A percentile compares a stretch with the other conserved stretches of the same genome.
These are phyloP conservation scores for Ceratobasidium sp. DNA, from an alignment of 1,284 basidiomycete genomes.

Conservation along the genomic window DNA sequence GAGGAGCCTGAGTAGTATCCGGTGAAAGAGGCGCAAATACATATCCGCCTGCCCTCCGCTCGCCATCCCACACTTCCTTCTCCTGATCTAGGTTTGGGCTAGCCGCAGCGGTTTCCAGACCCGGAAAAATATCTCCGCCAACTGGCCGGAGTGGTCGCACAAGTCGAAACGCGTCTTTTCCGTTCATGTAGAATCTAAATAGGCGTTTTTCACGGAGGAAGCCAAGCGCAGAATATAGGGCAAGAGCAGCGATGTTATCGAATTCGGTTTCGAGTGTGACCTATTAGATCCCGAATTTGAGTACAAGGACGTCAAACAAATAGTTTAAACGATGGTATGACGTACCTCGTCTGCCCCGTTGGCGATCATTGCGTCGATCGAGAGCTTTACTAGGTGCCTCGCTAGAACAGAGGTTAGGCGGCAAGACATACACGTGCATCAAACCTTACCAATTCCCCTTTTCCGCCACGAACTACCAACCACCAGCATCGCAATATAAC, in stretches of 20 bases:
- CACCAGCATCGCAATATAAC: conserved; percentile 98
- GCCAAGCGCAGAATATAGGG: conserved; percentile 90
- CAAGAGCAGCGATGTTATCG: conserved; percentile 88
- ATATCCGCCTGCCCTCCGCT: too few relatives aligned
- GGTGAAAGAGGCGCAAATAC: too few relatives aligned
- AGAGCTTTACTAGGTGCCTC: conserved; percentile 78
- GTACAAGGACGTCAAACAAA: background rate
- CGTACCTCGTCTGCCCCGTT: conserved; percentile 85
- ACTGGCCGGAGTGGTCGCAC: conserved; percentile 52
- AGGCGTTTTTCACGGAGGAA: conserved; percentile 97
- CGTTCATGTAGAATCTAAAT: conserved; percentile 95
- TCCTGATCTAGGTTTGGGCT: too few relatives aligned
- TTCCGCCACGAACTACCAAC: conserved; percentile 84
- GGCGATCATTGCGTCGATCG: conserved; percentile 81
- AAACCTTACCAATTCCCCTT: conserved; percentile 84
- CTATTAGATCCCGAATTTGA: conserved; percentile 56
- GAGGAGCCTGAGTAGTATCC: too few relatives aligned
- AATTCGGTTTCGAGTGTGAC: conserved; percentile 97
- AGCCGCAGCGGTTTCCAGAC: too few relatives aligned
- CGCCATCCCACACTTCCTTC: too few relatives aligned
- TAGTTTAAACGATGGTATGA: conserved; percentile 10
- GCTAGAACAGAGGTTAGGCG: conserved; percentile 61
- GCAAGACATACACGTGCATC: background rate
- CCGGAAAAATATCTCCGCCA: background rate
- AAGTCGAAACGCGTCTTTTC: conserved; percentile 84